Evolutionary conservation across 106 monocot species (phyloP), one percentile per base, ranked within the genome.

Genomic region (Apostasia shenzhenica): DNA sequence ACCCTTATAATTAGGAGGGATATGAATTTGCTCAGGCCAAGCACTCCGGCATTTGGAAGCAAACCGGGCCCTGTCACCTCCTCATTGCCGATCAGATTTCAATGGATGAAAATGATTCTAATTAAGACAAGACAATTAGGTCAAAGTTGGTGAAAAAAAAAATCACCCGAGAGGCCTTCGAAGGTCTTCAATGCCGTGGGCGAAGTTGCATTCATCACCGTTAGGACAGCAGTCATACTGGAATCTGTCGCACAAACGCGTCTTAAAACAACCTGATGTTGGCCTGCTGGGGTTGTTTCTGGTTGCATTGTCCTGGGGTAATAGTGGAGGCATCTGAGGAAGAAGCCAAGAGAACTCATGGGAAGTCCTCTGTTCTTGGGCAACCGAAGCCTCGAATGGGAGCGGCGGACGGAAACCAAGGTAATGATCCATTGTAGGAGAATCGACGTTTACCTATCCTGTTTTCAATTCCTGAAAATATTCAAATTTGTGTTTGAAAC

Each of bases 201-300:
- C 67, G 45, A 75, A 75, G 50, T 52, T 75, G 14, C 75, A 75
- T 9, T 68, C 14, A 46, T 0, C 10, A 8, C 75, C 75, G 43
- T 75, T 75, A 6, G 75, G 39, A 43, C 75, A 75, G n/a, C 12
- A 48, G 5, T 67, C 75, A 56, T 67, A 75, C 43, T 1, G 67
- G 48, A 75, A 75, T 68, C 52, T 67, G 43, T 14, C 14, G 40
- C 75, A 75, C 6, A 67, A 2, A 1, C 66, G 47, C 4, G 67
- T 75, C 67, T 75, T 75, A 59, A 59, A 75, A 59, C 59, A 75
- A 12, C 50, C 43, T 14, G 67, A 59, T 3, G 45, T 46, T 4
- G 49, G n/a, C 10, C 49, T 60, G 14, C 41, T 57, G 14, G 46
- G 37, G 26, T 7, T 1, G 9, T 65, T 6, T 46, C 37, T 13